Evolutionary conservation across 257 asterid genomes (phyloP).

Genomic region (Penstemon eatonii): DNA sequence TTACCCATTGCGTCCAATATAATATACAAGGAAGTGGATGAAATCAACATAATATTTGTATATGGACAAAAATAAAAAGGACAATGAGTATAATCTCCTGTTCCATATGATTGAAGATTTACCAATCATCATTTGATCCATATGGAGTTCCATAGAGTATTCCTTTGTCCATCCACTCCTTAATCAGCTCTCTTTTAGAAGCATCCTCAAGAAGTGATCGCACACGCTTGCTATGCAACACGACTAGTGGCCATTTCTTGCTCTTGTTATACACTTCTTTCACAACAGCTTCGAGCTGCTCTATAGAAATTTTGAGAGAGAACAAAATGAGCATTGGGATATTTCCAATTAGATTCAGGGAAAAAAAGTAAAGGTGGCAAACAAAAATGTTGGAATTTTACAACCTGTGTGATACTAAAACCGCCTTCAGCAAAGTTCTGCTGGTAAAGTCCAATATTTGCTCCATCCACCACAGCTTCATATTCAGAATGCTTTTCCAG

Average conservation of each 20-base stretch:
- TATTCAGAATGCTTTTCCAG: constrained; percentile 64
- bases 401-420: constrained; percentile 83
- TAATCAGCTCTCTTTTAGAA: constrained; percentile 62
- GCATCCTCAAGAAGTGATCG: constrained; percentile 69
- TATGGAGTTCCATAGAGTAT: constrained; percentile 77
- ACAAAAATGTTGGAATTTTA: constrained; percentile 25
- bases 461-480: constrained; percentile 91
- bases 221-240: constrained; percentile 79
- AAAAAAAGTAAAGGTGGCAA: constrained; percentile 15
- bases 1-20: neutral
- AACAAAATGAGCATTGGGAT: constrained; percentile 20
- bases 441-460: constrained; percentile 83
- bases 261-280: constrained; percentile 57
- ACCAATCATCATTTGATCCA: constrained; percentile 99
- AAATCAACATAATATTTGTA: no score
- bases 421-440: constrained; percentile 92
- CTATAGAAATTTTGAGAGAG: constrained; percentile 42
- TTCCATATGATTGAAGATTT: constrained; percentile 8
- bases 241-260: constrained; percentile 74
- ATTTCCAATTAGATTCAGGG: neutral
- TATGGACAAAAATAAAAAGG: no score
- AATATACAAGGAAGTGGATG: neutral
- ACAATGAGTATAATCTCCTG: neutral
- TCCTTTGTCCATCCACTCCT: constrained; percentile 70
- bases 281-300: constrained; percentile 93